Evolutionary conservation across 2,329 filamentous ascomycete species (phyloP).

Genomic region (Pseudogymnoascus sp.): DNA sequence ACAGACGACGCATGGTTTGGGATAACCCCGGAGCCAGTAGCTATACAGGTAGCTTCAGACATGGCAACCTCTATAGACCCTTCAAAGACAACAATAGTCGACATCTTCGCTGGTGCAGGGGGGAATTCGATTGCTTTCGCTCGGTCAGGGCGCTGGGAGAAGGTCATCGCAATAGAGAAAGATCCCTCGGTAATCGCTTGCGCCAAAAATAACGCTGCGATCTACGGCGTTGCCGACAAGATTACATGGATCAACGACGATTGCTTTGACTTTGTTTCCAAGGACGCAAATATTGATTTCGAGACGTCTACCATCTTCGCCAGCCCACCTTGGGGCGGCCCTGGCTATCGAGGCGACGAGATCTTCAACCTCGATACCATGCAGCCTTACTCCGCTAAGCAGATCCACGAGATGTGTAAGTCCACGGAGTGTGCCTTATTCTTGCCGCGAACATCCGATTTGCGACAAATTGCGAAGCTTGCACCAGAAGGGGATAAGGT

Average conservation of each 20-base stretch:
- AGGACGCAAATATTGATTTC: conserved; percentile 43
- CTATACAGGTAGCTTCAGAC: conserved; percentile 48
- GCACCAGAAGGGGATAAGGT: conserved; percentile 44
- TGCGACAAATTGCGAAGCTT: conserved; percentile 64
- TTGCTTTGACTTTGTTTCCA: conserved; percentile 52
- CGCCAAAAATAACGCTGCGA: conserved; percentile 79
- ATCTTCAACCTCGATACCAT: conserved; percentile 80
- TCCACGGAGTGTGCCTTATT: conserved; percentile 61
- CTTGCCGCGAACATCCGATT: conserved; percentile 74
- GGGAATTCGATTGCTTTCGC: conserved; percentile 96
- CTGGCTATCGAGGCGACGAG: conserved; percentile 52
- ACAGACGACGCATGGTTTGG: conserved; percentile 96
- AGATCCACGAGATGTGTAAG: conserved; percentile 55
- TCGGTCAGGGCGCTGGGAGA: conserved; percentile 65
- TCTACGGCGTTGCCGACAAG: conserved; percentile 70
- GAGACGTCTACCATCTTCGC: conserved; percentile 47
- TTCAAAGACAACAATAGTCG: conserved; percentile 48
- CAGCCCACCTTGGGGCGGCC: conserved; percentile 67
- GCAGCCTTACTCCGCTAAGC: conserved; percentile 70
- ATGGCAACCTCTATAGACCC: conserved; percentile 31
- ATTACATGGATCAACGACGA: conserved; percentile 85
- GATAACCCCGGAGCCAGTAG: conserved; percentile 87
- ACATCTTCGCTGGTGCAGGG: conserved; percentile 84
- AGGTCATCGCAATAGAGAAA: conserved; percentile 81
- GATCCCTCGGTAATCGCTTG: conserved; percentile 73